Evolutionary conservation across 495 filamentous ascomycete genomes (phyloP).

Genomic region (Tuber magnatum): DNA sequence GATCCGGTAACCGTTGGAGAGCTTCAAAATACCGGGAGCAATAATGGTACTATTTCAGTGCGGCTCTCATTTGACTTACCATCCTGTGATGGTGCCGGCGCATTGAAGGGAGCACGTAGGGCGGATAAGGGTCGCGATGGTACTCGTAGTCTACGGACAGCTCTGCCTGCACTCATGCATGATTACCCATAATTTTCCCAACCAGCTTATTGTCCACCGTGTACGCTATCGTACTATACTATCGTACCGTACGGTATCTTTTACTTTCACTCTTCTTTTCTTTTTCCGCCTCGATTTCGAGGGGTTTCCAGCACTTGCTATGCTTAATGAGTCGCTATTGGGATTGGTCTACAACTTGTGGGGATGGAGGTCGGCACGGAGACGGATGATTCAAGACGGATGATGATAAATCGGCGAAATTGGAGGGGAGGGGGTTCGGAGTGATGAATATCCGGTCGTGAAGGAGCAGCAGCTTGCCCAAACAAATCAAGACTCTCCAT

Average conservation of each 20-base stretch:
- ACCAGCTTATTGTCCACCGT: background rate
- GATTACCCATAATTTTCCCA: background rate
- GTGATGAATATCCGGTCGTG: slow-evolving; percentile 25
- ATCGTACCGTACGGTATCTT: background rate
- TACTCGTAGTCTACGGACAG: background rate
- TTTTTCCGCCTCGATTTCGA: background rate
- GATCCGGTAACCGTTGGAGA: background rate
- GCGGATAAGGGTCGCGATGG: background rate
- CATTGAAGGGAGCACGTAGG: background rate
- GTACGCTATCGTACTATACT: background rate
- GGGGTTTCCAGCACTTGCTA: background rate
- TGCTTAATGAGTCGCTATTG: background rate
- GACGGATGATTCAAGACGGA: slow-evolving; percentile 8
- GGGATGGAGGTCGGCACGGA: slow-evolving; percentile 11
- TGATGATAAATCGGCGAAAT: slow-evolving; percentile 26
- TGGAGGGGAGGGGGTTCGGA: slow-evolving; percentile 27
- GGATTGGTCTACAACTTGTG: background rate
- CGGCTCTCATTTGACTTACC: background rate
- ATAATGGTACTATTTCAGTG: background rate
- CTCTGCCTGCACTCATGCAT: background rate
- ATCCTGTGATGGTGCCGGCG: background rate
- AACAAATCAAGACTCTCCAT: background rate
- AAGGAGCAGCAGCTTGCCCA: background rate
- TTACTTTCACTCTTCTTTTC: background rate
- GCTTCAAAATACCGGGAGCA: background rate